phyloP scores from a whole-genome alignment of 768 basidiomycete genomes.

The Boletus reticulatus region DNA sequence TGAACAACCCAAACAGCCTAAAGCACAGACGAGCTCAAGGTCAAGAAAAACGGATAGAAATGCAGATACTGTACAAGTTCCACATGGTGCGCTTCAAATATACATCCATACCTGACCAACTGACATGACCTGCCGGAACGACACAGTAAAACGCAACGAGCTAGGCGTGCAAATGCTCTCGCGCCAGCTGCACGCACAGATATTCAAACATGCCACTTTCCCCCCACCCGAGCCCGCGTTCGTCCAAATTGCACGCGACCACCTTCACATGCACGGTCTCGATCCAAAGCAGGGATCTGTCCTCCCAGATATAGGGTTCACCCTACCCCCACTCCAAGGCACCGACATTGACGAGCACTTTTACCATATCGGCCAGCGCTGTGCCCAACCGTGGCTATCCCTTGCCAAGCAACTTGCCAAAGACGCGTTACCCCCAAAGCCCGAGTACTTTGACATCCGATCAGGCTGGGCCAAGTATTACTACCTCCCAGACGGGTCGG shows the following conservation, averaged over 20 bases:
- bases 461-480: conserved; percentile 92
- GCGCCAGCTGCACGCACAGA: conserved; percentile 72
- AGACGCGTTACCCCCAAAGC: conserved; percentile 57
- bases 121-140: not conserved
- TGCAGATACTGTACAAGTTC: not conserved
- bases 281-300: conserved; percentile 77
- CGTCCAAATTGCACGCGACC: conserved; percentile 74
- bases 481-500: conserved; percentile 67
- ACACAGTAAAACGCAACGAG: conserved; percentile 71
- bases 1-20: not conserved
- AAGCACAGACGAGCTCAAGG: not conserved
- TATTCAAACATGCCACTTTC: conserved; percentile 71
- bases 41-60: not conserved
- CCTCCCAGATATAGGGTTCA: conserved; percentile 76
- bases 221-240: conserved; percentile 58
- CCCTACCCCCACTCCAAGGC: conserved; percentile 83
- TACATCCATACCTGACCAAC: not conserved
- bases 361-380: conserved; percentile 64
- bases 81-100: conserved; percentile 6
- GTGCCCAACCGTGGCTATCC: conserved; percentile 75
- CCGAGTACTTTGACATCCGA: conserved; percentile 50
- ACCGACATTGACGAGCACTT: conserved; percentile 85
- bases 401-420: conserved; percentile 60
- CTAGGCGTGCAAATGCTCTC: conserved; percentile 94
- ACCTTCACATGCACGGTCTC: conserved; percentile 79